Base-by-base conservation (phyloP, 495 filamentous ascomycete genomes). In the Gamarada debralockiae region DNA sequence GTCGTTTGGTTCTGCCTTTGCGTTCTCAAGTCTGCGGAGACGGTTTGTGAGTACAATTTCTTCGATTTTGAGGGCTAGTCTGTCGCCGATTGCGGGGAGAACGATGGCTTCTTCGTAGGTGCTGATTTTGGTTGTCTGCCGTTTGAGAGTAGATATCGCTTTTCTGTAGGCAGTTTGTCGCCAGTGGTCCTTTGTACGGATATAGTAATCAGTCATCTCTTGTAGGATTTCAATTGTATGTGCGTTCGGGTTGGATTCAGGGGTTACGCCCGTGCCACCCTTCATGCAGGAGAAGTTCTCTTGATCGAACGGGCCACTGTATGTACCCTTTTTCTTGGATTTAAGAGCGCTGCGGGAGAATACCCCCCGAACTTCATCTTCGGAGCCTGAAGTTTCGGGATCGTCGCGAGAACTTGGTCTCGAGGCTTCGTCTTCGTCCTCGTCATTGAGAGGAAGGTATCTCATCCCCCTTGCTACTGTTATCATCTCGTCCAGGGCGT, bases 51-150 rank as follows among this genome's bases (percentile, higher is more conserved):
- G 66, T 43, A 70, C 90, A 42, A 97, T 96, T 62, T 98, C 93
- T 61, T 95, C 86, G 50, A 98, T 96, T 61, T 97, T 97, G 36
- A 76, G 73, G 0, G 93, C 93, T 14, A 98, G 66, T 10, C 89
- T 79, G 7, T 70, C 49, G 25, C 93, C 93, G 56, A 98, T 85
- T 49, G 79, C 79, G 1, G 85, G 81, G 3, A 97, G 77, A 6
- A 65, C 60, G 17, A 71, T 67, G 0, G 93, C 93, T 67, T 95
- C 78, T 24, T 82, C 72, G 41, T 76, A 78, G 12, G 84, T 90
- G 9, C 62, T 69, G 53, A 97, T 83, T 60, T 81, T 85, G 49
- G 67, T 71, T 0, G 68, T 61, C 53, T 95, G 89, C 22, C 78
- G 82, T 14, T 78, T 76, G 33, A 98, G 75, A 2, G 82, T 86